These are phyloP conservation scores for Misopates orontium DNA, from an alignment of 257 asterid species.

Conservation along the genomic window DNA sequence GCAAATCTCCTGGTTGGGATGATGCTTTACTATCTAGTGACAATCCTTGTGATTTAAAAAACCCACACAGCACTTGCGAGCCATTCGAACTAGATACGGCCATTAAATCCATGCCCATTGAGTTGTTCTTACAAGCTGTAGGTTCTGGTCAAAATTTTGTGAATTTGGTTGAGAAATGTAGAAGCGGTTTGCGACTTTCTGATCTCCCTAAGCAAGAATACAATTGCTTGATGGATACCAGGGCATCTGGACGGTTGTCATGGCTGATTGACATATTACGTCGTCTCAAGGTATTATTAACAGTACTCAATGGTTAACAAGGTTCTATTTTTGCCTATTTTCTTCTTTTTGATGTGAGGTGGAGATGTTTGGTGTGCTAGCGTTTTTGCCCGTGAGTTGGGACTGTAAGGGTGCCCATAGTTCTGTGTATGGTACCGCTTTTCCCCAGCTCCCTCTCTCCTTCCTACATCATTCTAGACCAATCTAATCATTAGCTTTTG, in stretches of 20 bases:
- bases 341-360: not conserved
- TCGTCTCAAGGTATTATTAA: conserved; percentile 70
- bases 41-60: conserved; percentile 51
- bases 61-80: conserved; percentile 77
- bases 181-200: conserved; percentile 59
- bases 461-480: not conserved
- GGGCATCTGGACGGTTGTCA: conserved; percentile 75
- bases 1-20: conserved; percentile 55
- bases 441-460: not conserved
- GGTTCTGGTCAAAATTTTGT: conserved; percentile 73
- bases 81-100: conserved; percentile 65
- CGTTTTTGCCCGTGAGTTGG: not conserved
- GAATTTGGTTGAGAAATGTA: conserved; percentile 68
- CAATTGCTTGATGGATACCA: conserved; percentile 65
- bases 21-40: conserved; percentile 48
- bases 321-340: not conserved
- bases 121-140: conserved; percentile 78
- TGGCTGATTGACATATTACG: conserved; percentile 67
- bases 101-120: conserved; percentile 77
- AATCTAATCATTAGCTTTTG: not conserved
- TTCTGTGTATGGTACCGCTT: not conserved
- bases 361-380: not conserved
- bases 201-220: conserved; percentile 74
- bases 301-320: conserved; percentile 7
- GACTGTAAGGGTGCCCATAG: not conserved